A percentile compares a stretch with the other conserved stretches of the same genome.
These are phyloP conservation scores for Silene conica DNA, from an alignment of 148 eudicot species.

Conservation along the genomic window DNA sequence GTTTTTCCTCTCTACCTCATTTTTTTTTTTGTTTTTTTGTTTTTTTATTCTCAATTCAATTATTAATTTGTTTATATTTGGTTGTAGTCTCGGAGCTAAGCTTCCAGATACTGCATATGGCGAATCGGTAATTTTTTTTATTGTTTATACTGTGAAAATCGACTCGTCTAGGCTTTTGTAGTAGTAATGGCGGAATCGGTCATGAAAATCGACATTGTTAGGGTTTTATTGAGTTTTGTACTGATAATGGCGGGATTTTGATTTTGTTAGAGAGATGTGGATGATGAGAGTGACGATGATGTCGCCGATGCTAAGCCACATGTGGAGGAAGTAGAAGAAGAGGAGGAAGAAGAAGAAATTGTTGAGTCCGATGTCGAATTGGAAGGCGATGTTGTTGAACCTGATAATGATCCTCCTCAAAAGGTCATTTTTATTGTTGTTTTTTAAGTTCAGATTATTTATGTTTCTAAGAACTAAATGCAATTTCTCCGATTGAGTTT, in stretches of 20 bases:
- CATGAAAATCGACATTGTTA: neutral
- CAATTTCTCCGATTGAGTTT: neutral
- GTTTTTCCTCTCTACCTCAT: too few species aligned
- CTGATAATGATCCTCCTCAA: constrained; percentile 86
- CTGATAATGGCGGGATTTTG: neutral
- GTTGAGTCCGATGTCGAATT: constrained; percentile 88
- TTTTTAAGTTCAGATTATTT: neutral
- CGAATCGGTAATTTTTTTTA: constrained; percentile 33
- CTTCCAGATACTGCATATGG: constrained; percentile 44
- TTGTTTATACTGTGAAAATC: too few species aligned
- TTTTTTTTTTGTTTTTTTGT: too few species aligned
- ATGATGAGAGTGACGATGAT: constrained; percentile 59
- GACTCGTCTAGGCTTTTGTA: too few species aligned
- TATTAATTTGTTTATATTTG: neutral
- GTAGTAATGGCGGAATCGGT: too few species aligned
- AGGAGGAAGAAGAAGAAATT: constrained; percentile 62
- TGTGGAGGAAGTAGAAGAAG: constrained; percentile 33
- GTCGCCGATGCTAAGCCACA: constrained; percentile 36
- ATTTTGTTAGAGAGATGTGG: constrained; percentile 29
- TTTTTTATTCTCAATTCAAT: too few species aligned
- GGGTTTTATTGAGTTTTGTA: constrained; percentile 4
- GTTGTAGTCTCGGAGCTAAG: constrained; percentile 58
- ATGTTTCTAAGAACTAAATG: neutral
- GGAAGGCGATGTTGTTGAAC: constrained; percentile 80
- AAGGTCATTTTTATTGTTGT: constrained; percentile 36